These are phyloP conservation scores for Epichloe festucae DNA, from an alignment of 2,329 filamentous ascomycete genomes.

Conservation along the genomic window DNA sequence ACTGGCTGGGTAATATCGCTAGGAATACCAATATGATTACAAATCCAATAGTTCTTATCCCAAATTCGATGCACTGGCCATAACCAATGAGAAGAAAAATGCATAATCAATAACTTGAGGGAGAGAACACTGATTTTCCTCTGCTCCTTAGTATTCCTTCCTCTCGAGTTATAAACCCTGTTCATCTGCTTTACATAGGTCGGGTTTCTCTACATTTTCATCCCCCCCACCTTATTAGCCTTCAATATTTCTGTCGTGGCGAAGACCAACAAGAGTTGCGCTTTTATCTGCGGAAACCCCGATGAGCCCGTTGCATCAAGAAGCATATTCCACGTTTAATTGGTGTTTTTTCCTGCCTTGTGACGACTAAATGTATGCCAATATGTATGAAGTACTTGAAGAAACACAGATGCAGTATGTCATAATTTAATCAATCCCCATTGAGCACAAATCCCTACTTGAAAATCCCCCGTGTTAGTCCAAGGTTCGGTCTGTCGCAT, in stretches of 20 bases:
- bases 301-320: background rate
- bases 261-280: no score
- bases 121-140: no score
- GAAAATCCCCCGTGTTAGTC: background rate
- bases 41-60: no score
- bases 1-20: background rate
- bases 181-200: no score
- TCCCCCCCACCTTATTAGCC: no score
- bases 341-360: background rate
- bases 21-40: background rate
- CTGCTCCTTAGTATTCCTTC: no score
- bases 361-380: slow-evolving; percentile 1
- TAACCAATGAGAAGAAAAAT: no score
- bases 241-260: no score
- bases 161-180: no score
- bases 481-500: background rate
- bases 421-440: background rate
- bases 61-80: no score
- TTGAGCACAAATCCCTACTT: background rate
- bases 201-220: no score
- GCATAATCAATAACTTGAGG: no score
- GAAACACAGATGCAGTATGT: background rate
- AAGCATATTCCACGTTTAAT: background rate
- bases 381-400: slow-evolving; percentile 1
- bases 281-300: background rate